Evolutionary conservation across 2,329 filamentous ascomycete genomes (phyloP), one percentile per base, ranked within the genome.

Genomic region (Neospermospora avenae): DNA sequence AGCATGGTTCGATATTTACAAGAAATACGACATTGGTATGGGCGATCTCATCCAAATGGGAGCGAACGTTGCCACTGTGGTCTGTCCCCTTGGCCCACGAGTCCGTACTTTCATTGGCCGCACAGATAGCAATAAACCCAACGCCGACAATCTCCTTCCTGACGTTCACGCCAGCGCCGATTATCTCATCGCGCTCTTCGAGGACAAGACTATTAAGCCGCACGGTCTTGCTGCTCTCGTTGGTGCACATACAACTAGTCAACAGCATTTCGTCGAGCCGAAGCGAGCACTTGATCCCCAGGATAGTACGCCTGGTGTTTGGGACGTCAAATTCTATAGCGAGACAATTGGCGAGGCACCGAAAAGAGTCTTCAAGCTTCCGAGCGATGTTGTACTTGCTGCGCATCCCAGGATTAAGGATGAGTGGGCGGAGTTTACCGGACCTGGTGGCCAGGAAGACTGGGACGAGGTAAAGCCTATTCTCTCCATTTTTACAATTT

Each of bases 41-140:
- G 82, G 81, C 34, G 83, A 85, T 66, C 73, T 85, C 7, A 77
- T 83, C 37, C 81, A 84, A 67, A 79, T 83, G 3, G 61, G 73
- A 24, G 70, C 73, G 20, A 73, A 67, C 24, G 69, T 69, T 5
- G 63, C 67, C 14, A 61, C 61, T 20, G 76, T 71, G 39, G 70
- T 80, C 22, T 81, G 81, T 55, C 78, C 81, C 1, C 73, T 79
- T n/a, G 81, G 82, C 2, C 82, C 82, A 1, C 76, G 77, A 18
- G 75, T 83, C 16, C 73, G 76, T 55, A 79, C 80, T 0, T 81
- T 78, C 54, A 77, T 84, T 28, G 82, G 82, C 37, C 78, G 82
- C 42, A 73, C 71, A 41, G 81, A 84, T 62, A 76, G 73, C 37
- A 72, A 69, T 13, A 70, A 69, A 6, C 71, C 75, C 2, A 74